Conservation (phyloP, 176 grass and related monocot genomes). For the Chloris gayana region DNA sequence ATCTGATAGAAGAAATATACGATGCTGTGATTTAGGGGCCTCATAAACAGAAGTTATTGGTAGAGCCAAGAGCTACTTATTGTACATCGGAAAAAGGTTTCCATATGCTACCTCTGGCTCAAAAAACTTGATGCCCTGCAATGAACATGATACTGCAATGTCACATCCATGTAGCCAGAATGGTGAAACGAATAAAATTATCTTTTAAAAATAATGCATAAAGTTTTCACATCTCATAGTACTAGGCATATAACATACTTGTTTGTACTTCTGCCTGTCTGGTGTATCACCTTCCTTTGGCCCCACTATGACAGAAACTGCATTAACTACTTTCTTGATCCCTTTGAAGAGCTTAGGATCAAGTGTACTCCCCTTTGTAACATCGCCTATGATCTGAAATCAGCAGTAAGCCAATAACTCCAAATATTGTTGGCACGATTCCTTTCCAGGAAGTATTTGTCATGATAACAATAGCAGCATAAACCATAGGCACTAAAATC, state of each 20-base stretch:
- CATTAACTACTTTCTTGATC: conserved; percentile 77
- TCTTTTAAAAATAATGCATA: background rate
- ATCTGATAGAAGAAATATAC: conserved; percentile 66
- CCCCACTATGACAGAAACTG: conserved; percentile 91
- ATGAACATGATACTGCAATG: conserved; percentile 39
- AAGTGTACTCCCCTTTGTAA: conserved; percentile 78
- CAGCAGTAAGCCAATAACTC: background rate
- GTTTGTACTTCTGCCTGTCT: conserved; percentile 89
- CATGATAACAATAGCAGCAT: background rate
- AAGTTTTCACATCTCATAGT: background rate
- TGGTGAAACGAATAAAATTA: background rate
- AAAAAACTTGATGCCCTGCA: conserved; percentile 98
- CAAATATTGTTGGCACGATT: conserved; percentile 8
- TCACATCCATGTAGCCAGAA: conserved; percentile 8
- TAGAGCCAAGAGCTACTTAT: conserved; percentile 31
- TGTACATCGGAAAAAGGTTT: conserved; percentile 35
- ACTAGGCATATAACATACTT: conserved; percentile 58
- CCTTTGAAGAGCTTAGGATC: conserved; percentile 83
- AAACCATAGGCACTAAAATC: conserved; percentile 10
- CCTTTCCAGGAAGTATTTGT: background rate
- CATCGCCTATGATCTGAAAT: conserved; percentile 79
- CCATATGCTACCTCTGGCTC: conserved; percentile 80
- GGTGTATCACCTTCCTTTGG: conserved; percentile 99
- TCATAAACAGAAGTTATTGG: conserved; percentile 32
- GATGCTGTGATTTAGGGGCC: conserved; percentile 25